These are phyloP conservation scores for Ceratocystis smalleyi DNA, from an alignment of 2,329 filamentous ascomycete genomes.

Conservation along the genomic window DNA sequence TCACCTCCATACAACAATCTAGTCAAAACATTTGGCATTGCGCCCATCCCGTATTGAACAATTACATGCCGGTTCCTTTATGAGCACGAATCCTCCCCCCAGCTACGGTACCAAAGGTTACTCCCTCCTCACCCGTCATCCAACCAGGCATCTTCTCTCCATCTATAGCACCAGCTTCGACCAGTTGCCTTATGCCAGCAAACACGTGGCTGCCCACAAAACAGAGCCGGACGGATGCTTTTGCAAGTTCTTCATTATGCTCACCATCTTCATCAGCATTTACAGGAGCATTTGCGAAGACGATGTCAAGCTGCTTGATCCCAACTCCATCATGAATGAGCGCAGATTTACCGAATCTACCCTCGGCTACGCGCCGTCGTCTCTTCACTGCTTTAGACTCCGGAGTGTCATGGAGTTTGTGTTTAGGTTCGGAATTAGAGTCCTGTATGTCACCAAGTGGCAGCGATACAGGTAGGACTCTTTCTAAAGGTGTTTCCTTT, in stretches of 20 bases:
- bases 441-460: constrained; percentile 21
- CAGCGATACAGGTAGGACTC: constrained; percentile 30
- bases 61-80: constrained; percentile 20
- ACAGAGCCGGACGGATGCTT: constrained; percentile 46
- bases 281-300: constrained; percentile 21
- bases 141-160: constrained; percentile 69
- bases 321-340: constrained; percentile 41
- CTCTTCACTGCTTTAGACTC: constrained; percentile 34
- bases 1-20: not conserved
- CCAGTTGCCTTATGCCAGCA: constrained; percentile 60
- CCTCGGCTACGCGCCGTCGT: constrained; percentile 44
- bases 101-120: constrained; percentile 56
- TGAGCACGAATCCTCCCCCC: constrained; percentile 48
- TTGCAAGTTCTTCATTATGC: constrained; percentile 2
- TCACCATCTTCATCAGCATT: not conserved
- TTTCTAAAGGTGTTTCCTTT: constrained; percentile 40
- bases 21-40: not conserved
- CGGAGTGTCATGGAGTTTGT: not conserved
- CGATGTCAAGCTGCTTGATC: constrained; percentile 46
- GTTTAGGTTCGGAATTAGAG: not conserved
- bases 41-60: not conserved
- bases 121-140: constrained; percentile 77
- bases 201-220: constrained; percentile 69
- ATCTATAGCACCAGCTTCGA: constrained; percentile 61
- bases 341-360: constrained; percentile 53